These are phyloP conservation scores for Adansonia madagascariensis DNA, from an alignment of 441 rosid species.

Conservation along the genomic window DNA sequence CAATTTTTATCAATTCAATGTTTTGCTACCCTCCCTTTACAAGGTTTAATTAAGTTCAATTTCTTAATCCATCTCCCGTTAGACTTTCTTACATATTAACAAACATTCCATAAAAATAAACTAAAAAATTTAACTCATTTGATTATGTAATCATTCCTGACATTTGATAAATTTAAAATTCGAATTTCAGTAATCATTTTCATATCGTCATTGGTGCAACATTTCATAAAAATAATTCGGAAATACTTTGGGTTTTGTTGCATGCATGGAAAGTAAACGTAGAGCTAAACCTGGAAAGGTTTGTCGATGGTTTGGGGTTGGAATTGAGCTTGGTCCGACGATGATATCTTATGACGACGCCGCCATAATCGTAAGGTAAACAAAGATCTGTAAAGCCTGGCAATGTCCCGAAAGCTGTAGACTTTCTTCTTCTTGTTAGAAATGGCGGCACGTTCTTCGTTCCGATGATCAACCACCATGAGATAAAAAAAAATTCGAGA, in stretches of 20 bases:
- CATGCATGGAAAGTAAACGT: neutral
- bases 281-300: slow-evolving; percentile 26
- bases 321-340: neutral
- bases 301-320: slow-evolving; percentile 20
- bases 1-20: too few relatives aligned
- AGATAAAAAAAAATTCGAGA: neutral
- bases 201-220: too few relatives aligned
- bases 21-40: neutral
- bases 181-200: too few relatives aligned
- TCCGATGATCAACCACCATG: slow-evolving; percentile 35
- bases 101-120: too few relatives aligned
- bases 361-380: slow-evolving; percentile 33
- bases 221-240: too few relatives aligned
- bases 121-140: too few relatives aligned
- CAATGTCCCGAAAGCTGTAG: slow-evolving; percentile 38
- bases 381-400: slow-evolving; percentile 39
- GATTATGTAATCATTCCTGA: too few relatives aligned
- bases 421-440: slow-evolving; percentile 33
- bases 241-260: too few relatives aligned
- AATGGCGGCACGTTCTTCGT: slow-evolving; percentile 27
- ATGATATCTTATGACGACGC: slow-evolving; percentile 30
- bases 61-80: too few relatives aligned
- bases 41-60: neutral
- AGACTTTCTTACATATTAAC: neutral
- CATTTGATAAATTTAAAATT: too few relatives aligned